phyloP scores from a whole-genome alignment of 768 basidiomycete species.

The Tulasnella sp. region DNA sequence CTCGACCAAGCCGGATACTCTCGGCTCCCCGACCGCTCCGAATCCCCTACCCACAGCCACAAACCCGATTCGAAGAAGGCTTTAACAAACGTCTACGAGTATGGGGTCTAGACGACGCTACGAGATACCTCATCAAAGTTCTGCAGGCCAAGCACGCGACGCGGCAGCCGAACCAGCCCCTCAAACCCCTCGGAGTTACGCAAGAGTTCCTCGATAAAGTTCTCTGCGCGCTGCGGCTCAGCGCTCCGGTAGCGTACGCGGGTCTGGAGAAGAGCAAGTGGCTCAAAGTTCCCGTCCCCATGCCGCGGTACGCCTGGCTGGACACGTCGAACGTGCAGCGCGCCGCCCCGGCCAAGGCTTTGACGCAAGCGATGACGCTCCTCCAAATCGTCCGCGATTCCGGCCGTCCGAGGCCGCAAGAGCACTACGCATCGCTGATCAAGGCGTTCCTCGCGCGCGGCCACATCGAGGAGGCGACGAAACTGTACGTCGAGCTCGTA shows the following conservation, averaged over 20 bases:
- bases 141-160: background rate
- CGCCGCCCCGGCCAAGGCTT: background rate
- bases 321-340: background rate
- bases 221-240: background rate
- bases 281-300: background rate
- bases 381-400: background rate
- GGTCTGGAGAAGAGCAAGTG: background rate
- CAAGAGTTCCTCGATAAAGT: slow-evolving; percentile 16
- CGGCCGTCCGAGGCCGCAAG: background rate
- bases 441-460: background rate
- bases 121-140: background rate
- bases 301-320: background rate
- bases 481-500: slow-evolving; percentile 2
- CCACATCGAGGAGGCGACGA: background rate
- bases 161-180: background rate
- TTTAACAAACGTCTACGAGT: background rate
- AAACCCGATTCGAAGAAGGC: slow-evolving; percentile 8
- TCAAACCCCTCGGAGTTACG: slow-evolving; percentile 7
- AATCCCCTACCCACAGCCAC: background rate
- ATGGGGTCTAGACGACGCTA: background rate
- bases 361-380: background rate
- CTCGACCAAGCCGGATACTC: slow-evolving; percentile 27
- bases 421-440: background rate
- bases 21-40: slow-evolving; percentile 39
- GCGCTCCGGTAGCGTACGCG: background rate